Evolutionary conservation across 495 filamentous ascomycete species (phyloP).

Genomic region (Trichoderma parareesei): DNA sequence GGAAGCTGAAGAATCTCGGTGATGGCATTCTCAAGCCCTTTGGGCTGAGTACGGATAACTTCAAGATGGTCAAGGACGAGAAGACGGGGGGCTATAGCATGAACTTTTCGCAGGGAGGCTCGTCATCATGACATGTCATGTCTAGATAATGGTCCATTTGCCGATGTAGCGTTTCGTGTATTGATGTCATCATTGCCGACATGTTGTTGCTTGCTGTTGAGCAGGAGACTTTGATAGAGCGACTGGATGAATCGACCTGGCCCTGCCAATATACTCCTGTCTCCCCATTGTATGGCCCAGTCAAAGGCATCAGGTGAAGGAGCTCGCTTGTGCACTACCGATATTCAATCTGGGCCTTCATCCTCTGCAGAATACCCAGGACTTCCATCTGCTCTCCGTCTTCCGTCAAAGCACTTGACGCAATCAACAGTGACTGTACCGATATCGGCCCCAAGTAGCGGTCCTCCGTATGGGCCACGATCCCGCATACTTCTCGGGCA

Average conservation of each 20-base stretch:
- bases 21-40: conserved; percentile 91
- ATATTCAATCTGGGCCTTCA: conserved; percentile 70
- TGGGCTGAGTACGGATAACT: conserved; percentile 85
- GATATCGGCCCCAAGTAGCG: conserved; percentile 68
- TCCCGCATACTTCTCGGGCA: conserved; percentile 77
- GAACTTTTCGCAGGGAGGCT: conserved; percentile 48
- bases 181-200: too few species aligned
- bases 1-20: conserved; percentile 84
- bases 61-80: conserved; percentile 86
- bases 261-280: neutral
- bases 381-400: conserved; percentile 75
- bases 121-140: neutral
- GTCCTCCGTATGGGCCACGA: conserved; percentile 77
- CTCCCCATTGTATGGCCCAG: neutral
- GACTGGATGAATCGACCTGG: neutral
- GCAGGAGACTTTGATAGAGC: neutral
- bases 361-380: conserved; percentile 64
- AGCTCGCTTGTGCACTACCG: conserved; percentile 33
- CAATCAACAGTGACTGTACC: conserved; percentile 68
- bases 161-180: too few species aligned
- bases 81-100: conserved; percentile 87
- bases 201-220: too few species aligned
- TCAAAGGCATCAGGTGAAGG: neutral
- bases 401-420: conserved; percentile 62
- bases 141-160: neutral